Evolutionary conservation across 331 rosid genomes (phyloP), one percentile per base, ranked within the genome.

Genomic region (Rosa hybrid): DNA sequence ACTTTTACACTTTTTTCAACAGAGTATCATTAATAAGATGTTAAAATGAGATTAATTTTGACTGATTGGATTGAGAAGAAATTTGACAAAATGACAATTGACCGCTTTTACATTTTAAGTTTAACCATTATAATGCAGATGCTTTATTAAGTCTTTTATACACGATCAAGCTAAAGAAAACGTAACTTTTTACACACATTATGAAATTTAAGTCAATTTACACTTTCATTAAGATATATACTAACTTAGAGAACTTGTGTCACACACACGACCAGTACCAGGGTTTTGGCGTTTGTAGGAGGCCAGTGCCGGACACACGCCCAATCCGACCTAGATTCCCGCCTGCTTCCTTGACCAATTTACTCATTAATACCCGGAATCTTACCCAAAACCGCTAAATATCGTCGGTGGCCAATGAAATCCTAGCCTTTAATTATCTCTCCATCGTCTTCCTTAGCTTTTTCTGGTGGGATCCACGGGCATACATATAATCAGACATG

Each of bases 261-360:
- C 20, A 12, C 39, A 23, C 88, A 81, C 88, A 78, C 68, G 81
- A 75, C 80, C 0, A 48, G 2, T 3, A 1, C 18, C 54, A 10
- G 5, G 11, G 13, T 30, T 54, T 68, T 12, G 64, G 30, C 3
- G 34, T 34, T 4, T 4, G 39, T 21, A 8, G 4, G 17, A 12
- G 82, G 51, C 84, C 56, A 38, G 78, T 75, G 78, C 64, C 82
- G 23, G 18, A 41, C 84, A 81, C 82, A 72, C 80, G 84, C 80
- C 80, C 46, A 12, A 25, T 50, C 6, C 12, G n/a, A 39, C 49
- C 57, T 11, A 34, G 4, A 63, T 1, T 21, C 67, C 39, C 23
- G 34, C 68, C 70, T 51, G 42, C 50, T 68, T 34, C 30, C 3
- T 50, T 49, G 75, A 62, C 77, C 27, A 6, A 4, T 25, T 0